Base-by-base conservation (phyloP, 108 stramenopile species). In the Epipyxis sp. region DNA sequence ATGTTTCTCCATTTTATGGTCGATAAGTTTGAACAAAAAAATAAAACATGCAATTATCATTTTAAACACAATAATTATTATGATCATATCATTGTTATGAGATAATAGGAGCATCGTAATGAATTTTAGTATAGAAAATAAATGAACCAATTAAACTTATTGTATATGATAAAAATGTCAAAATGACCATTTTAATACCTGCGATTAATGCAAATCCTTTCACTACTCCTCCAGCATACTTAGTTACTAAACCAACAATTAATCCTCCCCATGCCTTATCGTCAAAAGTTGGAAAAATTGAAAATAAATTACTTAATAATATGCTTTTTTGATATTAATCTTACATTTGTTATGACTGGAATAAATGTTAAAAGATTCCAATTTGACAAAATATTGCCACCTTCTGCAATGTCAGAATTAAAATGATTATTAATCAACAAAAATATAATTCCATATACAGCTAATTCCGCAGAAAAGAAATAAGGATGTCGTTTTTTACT, bases 161-260 rank as follows among this genome's bases (percentile, higher is more conserved):
- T n/a, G 54, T n/a, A 57, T n/a, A n/a, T n/a, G 54, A n/a, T 57
- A 57, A 57, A 57, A n/a, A 57, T n/a, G 25, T n/a, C n/a, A n/a
- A n/a, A n/a, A 57, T n/a, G 54, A 57, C 25, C 54, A 57, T n/a
- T n/a, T n/a, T n/a, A n/a, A n/a, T n/a, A 25, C 65, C 65, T 25
- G 65, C 65, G 35, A 94, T 91, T 0, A 94, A 80, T 30, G 91
- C 92, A 86, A 94, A 94, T 29, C 94, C 94, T 69, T 94, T 94
- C 29, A 88, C 81, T 25, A 93, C 92, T 0, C 89, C 88, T n/a
- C 94, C 94, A 0, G 92, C 92, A 78, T 93, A 87, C 78, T 95
- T 93, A 25, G 92, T 93, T 25, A 97, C 96, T 69, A 94, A 81
- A 39, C 96, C 96, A 0, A 97, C 96, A 0, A 95, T 42, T 30